Base-by-base conservation (phyloP, 2,329 filamentous ascomycete genomes). In the Hymenoscyphus fructigenus region DNA sequence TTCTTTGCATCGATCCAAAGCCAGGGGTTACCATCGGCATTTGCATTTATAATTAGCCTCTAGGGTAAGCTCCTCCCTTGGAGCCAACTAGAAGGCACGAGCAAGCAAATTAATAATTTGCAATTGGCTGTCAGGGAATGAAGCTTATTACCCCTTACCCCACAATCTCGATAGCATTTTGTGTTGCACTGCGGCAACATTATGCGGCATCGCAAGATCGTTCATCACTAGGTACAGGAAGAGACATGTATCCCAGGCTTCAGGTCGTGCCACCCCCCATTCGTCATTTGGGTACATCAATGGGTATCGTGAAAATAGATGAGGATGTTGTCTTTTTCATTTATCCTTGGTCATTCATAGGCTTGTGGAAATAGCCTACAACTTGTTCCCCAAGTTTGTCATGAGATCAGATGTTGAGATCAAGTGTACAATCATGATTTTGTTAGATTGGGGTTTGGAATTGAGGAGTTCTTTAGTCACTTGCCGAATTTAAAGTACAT, bases 401-500 rank as follows among this genome's bases (percentile, higher is more conserved):
- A 64, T 64, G 62, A 60, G 62, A 60, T 60, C 62, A 60, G 38
- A 64, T 57, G 57, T 60, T 57, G 47, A 44, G 62, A 57, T 60
- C 23, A 28, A 41, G 41, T 55, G 17, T 34, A 53, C 10, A 53
- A 23, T 23, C 47, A 23, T 53, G 20, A 3, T 53, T 53, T 23
- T 38, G 14, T 26, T 53, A 53, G 17, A 44, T 38, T 26, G 10
- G 14, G 38, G 6, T 23, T n/a, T 36, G 47, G 17, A 15, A 26
- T 7, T 15, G 59, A 23, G 6, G 26, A 28, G 15, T 23, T 20
- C 17, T 29, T 23, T 47, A 15, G 29, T 61, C n/a, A 17, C 7
- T 47, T 60, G 62, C 62, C 57, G 47, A 50, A 28, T 29, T 34
- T 20, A 56, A 38, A 28, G 26, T 29, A 38, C 53, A 60, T 58